Base-by-base conservation (phyloP, 176 grass and related monocot genomes). In the Oryza australiensis region DNA sequence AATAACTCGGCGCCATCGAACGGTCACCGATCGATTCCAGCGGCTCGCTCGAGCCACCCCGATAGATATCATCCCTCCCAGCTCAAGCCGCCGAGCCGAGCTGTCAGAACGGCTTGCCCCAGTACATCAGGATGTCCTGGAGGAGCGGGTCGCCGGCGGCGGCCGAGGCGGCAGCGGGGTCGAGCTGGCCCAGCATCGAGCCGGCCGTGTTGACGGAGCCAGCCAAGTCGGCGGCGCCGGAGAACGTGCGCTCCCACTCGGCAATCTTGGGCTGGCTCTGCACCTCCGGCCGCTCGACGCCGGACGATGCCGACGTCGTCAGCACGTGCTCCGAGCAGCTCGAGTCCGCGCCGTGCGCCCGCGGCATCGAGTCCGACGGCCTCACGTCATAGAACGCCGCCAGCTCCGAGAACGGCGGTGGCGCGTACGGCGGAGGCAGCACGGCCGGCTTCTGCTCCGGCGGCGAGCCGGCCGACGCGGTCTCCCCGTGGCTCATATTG, bases 321-420 rank as follows among this genome's bases (percentile, higher is more conserved):
- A 74, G 71, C 72, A 86, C 80, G 77, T 91, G 89, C 11, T 88
- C 89, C 35, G 92, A 94, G 81, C 86, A 79, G 87, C 92, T 94
- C 32, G 92, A 91, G 84, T 91, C 89, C 10, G 72, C 82, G 86
- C 35, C 35, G 35, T 87, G 81, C 69, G 87, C 64, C 55, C 77
- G 68, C 18, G 92, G 92, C 72, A 91, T 81, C 53, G 92, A 94
- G 77, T 91, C 92, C 18, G 89, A 68, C 72, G 81, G 81, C 77
- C 77, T 78, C 27, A 82, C 80, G 41, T 91, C 92, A 73, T 85
- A 86, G 84, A 80, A 91, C 38, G 87, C 63, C 73, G 66, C 78
- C 34, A 85, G 66, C 45, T 89, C 83, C 43, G 83, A 35, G 73
- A 89, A 89, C 45, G 83, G 34, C 73, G 45, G 34, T 59, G 83